Evolutionary conservation across 2,329 filamentous ascomycete species (phyloP).

Genomic region (Nigrospora osmanthi): DNA sequence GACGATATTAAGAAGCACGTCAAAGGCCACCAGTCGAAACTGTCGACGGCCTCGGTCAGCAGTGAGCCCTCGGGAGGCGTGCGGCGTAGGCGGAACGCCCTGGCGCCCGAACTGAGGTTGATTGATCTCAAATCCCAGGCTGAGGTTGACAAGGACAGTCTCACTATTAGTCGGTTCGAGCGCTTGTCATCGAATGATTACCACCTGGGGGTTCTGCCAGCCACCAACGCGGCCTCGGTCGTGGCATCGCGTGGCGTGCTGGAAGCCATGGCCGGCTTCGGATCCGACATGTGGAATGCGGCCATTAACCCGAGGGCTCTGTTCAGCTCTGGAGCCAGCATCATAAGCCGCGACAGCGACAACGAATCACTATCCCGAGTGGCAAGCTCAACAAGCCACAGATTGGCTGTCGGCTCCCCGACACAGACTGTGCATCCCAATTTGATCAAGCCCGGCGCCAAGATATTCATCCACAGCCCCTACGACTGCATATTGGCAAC

Average conservation of each 20-base stretch:
- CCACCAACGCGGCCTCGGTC: slow-evolving; percentile 57
- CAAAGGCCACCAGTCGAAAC: slow-evolving; percentile 29
- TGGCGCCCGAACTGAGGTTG: slow-evolving; percentile 81
- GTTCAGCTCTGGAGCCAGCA: slow-evolving; percentile 79
- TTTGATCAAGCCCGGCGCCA: slow-evolving; percentile 45
- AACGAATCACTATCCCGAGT: slow-evolving; percentile 42
- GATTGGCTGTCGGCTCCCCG: slow-evolving; percentile 14
- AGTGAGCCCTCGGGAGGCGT: slow-evolving; percentile 59
- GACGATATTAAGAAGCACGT: slow-evolving; percentile 21
- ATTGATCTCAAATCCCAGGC: slow-evolving; percentile 85
- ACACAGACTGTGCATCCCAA: slow-evolving; percentile 40
- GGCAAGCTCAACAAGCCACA: slow-evolving; percentile 28
- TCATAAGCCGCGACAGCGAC: slow-evolving; percentile 56
- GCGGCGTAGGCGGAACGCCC: slow-evolving; percentile 66
- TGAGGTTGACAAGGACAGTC: slow-evolving; percentile 77
- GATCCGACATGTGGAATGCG: slow-evolving; percentile 80
- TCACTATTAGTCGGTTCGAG: slow-evolving; percentile 82
- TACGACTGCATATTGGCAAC: slow-evolving; percentile 94
- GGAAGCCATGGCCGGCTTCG: slow-evolving; percentile 65
- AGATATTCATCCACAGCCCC: slow-evolving; percentile 93
- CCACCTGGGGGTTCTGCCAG: slow-evolving; percentile 77
- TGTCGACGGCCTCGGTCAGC: slow-evolving; percentile 39
- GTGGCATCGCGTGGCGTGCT: slow-evolving; percentile 62
- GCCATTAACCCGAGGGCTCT: slow-evolving; percentile 81
- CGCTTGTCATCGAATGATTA: slow-evolving; percentile 84